Conservation (phyloP, 2,329 filamentous ascomycete species). For the Fusarium zealandicum region DNA sequence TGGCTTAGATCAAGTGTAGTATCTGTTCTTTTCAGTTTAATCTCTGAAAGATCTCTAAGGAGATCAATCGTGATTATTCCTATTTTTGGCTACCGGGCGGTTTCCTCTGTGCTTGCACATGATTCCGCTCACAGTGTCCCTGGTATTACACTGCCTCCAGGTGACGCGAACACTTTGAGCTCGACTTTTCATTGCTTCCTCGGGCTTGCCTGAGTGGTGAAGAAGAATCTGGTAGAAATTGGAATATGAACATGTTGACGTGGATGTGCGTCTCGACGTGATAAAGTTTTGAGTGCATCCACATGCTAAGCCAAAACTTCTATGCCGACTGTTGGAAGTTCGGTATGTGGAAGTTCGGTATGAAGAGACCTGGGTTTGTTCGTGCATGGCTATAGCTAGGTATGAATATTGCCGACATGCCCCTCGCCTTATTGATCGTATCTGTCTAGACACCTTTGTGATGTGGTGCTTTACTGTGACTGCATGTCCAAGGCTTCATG, state of each 20-base stretch:
- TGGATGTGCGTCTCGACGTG: background rate
- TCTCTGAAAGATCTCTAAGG: slow-evolving; percentile 84
- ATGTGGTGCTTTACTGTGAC: no score
- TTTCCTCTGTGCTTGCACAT: slow-evolving; percentile 50
- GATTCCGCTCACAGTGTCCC: slow-evolving; percentile 48
- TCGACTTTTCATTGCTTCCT: slow-evolving; percentile 47
- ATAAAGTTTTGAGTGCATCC: no score
- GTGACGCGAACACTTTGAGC: slow-evolving; percentile 46
- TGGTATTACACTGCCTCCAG: slow-evolving; percentile 54
- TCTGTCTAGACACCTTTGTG: no score
- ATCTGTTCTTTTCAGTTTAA: slow-evolving; percentile 98
- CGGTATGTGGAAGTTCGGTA: no score
- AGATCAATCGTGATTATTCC: slow-evolving; percentile 80
- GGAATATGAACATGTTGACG: background rate
- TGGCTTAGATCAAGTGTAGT: slow-evolving; percentile 94
- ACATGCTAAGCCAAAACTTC: no score
- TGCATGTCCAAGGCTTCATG: no score
- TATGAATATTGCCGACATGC: no score
- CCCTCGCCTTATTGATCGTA: no score
- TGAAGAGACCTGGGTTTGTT: no score
- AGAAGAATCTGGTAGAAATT: no score
- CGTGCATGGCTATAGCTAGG: no score
- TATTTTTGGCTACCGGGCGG: slow-evolving; percentile 57
- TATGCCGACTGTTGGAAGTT: no score
- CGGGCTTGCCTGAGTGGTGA: slow-evolving; percentile 45